A percentile compares a stretch with the other conserved stretches of the same genome.
These are phyloP conservation scores for Clavispora phyllophila DNA, from an alignment of 805 yeast species.

Conservation along the genomic window DNA sequence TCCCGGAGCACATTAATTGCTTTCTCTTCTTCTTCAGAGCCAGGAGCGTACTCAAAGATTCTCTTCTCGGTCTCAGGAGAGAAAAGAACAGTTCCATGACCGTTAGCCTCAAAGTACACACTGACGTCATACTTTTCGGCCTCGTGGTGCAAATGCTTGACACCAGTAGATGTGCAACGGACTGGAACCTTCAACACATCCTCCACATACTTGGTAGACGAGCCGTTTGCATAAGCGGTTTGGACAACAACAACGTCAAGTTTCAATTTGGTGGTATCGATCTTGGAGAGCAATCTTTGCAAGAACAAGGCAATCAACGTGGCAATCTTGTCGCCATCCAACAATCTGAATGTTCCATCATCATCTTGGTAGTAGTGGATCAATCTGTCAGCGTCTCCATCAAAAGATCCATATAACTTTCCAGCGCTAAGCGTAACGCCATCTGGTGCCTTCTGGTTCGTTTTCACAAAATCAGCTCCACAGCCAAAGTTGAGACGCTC, in stretches of 20 bases:
- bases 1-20: conserved; percentile 53
- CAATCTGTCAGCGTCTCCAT: conserved; percentile 96
- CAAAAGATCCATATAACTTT: conserved; percentile 74
- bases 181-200: conserved; percentile 68
- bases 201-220: conserved; percentile 69
- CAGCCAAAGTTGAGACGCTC: conserved; percentile 65
- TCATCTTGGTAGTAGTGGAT: conserved; percentile 63
- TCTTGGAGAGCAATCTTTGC: conserved; percentile 43
- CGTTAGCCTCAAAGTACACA: conserved; percentile 95
- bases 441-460: conserved; percentile 73
- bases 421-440: conserved; percentile 45
- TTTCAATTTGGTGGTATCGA: conserved; percentile 40
- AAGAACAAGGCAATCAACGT: conserved; percentile 73
- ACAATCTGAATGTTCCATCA: conserved; percentile 41
- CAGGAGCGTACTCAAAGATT: conserved; percentile 30
- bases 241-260: conserved; percentile 79
- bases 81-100: conserved; percentile 96
- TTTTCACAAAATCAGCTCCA: conserved; percentile 95
- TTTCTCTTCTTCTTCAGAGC: conserved; percentile 36
- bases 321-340: conserved; percentile 94
- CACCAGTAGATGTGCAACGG: conserved; percentile 90
- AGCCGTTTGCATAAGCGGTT: conserved; percentile 97
- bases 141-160: conserved; percentile 92
- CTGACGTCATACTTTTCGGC: conserved; percentile 84
- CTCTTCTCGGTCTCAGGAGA: conserved; percentile 43